These are phyloP conservation scores for Melaleuca quinquenervia DNA, from an alignment of 345 rosid species.

Conservation along the genomic window DNA sequence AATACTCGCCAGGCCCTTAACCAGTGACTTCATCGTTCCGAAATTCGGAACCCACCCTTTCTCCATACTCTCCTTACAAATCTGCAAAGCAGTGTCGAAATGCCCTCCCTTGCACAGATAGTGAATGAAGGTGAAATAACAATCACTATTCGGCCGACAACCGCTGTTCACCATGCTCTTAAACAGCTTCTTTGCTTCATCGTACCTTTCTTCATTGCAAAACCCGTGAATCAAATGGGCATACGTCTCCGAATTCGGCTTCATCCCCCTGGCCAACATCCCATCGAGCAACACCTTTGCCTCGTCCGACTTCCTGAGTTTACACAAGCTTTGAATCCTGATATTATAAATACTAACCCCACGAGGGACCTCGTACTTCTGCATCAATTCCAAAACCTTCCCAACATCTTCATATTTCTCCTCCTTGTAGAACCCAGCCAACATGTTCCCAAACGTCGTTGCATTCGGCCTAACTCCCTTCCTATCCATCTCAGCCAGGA, in stretches of 20 bases:
- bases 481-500: constrained; percentile 70
- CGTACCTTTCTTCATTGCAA: constrained; percentile 48
- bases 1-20: constrained; percentile 41
- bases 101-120: constrained; percentile 54
- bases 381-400: constrained; percentile 54
- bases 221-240: constrained; percentile 66
- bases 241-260: constrained; percentile 36
- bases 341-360: constrained; percentile 43
- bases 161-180: constrained; percentile 43
- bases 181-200: constrained; percentile 60
- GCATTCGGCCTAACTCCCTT: constrained; percentile 39
- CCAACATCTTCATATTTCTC: constrained; percentile 66
- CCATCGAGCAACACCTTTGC: constrained; percentile 52
- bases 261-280: constrained; percentile 33
- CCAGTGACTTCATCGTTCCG: constrained; percentile 50
- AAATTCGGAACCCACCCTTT: constrained; percentile 68
- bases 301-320: constrained; percentile 36
- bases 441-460: constrained; percentile 34
- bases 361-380: constrained; percentile 18
- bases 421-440: constrained; percentile 64
- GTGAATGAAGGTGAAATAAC: constrained; percentile 46
- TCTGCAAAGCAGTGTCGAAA: constrained; percentile 42
- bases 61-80: constrained; percentile 53
- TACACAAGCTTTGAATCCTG: constrained; percentile 67
- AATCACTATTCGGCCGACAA: constrained; percentile 29